Base-by-base conservation (phyloP, 2,329 filamentous ascomycete genomes). In the Aspergillus fijiensis region DNA sequence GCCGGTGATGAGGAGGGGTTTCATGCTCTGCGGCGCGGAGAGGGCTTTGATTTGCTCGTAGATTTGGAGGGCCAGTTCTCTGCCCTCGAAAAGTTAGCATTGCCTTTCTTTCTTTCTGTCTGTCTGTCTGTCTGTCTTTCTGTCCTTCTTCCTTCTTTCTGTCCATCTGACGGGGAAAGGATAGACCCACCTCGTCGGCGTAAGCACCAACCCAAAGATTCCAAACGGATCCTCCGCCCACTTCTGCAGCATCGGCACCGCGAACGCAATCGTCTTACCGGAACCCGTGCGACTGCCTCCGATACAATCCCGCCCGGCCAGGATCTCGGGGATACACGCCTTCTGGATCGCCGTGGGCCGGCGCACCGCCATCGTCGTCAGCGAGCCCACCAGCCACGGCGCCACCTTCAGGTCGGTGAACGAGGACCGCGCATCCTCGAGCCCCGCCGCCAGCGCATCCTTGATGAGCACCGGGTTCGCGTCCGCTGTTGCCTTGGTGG, bases 41-140 rank as follows among this genome's bases (percentile, higher is more conserved):
- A 99, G 92, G 14, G 95, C 95, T 72, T 92, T 92, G 80, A 98
- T 89, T 76, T 99, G 95, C 78, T 99, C 95, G 74, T 89, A 96
- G 53, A 99, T 97, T 74, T 99, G 95, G 23, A 98, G 84, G 4
- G 95, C 95, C 60, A 99, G 85, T 79, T 99, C 95, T 69, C 91
- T 86, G 60, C 42, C 48, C 33, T 42, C 51, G 12, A 7, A 47
- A 35, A 47, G n/a, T 29, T 33, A 35, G 48, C 52, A 31, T 14
- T 16, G 33, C 12, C 5, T 19, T 9, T 45, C 16, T 19, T 7
- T 3, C 14, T 6, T 4, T 14, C 11, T n/a, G 2, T 39, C 5
- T 5, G 10, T 12, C 35, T 14, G n/a, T 14, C 10, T n/a, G 11
- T 39, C 5, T 5, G 10, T 12, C 35, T 14, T 39, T 14, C 10